phyloP scores from a whole-genome alignment of 2,329 filamentous ascomycete species.

The Teratosphaeria epicoccoides region DNA sequence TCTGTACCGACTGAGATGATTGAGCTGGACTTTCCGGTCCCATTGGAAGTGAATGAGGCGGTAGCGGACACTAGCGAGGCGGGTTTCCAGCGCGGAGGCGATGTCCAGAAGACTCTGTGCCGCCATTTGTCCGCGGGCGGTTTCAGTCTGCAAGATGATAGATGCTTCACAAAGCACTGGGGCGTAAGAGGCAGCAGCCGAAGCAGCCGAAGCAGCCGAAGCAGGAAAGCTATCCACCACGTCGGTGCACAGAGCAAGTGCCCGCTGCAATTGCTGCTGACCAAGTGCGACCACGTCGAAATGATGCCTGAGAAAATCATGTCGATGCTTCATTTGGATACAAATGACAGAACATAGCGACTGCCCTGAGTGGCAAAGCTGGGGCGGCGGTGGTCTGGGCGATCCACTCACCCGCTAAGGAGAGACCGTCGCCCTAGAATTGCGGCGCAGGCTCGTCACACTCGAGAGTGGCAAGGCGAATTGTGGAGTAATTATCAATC shows the following conservation, averaged over 20 bases:
- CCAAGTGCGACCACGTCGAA: slow-evolving; percentile 18
- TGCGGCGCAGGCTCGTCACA: slow-evolving; percentile 15
- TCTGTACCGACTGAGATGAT: slow-evolving; percentile 18
- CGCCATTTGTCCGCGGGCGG: slow-evolving; percentile 17
- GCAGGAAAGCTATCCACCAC: slow-evolving; percentile 14
- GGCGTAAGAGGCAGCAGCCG: slow-evolving; percentile 18
- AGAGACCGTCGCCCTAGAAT: slow-evolving; percentile 17
- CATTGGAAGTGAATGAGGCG: slow-evolving; percentile 19
- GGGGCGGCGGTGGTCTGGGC: slow-evolving; percentile 17
- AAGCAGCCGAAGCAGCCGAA: slow-evolving; percentile 14
- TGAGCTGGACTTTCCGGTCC: slow-evolving; percentile 18
- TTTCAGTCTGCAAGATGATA: slow-evolving; percentile 18
- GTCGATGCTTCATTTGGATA: background rate
- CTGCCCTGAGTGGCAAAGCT: slow-evolving; percentile 17
- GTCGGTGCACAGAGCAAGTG: slow-evolving; percentile 7
- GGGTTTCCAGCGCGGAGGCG: slow-evolving; percentile 16
- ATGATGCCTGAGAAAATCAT: slow-evolving; percentile 13
- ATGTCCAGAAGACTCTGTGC: slow-evolving; percentile 17
- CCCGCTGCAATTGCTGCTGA: slow-evolving; percentile 9
- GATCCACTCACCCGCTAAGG: slow-evolving; percentile 15
- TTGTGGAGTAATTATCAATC: slow-evolving; percentile 15
- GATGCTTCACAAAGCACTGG: slow-evolving; percentile 18
- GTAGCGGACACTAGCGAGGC: slow-evolving; percentile 17
- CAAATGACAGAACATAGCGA: slow-evolving; percentile 5
- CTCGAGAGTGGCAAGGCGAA: slow-evolving; percentile 13